Evolutionary conservation across 225 moss, liverwort and hornwort genomes (phyloP).

Genomic region (Marchantia paleacea): DNA sequence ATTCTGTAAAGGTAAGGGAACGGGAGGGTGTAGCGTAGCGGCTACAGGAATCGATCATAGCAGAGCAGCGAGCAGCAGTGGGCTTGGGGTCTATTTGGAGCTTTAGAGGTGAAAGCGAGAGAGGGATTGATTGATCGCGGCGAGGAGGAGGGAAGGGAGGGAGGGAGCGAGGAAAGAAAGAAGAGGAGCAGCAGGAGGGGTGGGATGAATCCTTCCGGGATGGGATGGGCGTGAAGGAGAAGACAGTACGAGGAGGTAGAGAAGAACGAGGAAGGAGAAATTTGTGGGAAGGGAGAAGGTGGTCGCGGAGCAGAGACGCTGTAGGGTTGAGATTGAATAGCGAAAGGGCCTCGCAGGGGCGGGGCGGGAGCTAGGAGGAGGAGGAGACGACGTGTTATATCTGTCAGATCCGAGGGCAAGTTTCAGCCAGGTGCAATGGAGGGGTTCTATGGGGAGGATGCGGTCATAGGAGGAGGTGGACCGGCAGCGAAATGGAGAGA

Average conservation of each 20-base stretch:
- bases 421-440: slow-evolving; percentile 56
- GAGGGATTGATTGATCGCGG: slow-evolving; percentile 2
- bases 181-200: background rate
- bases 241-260: slow-evolving; percentile 14
- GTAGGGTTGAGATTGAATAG: slow-evolving; percentile 10
- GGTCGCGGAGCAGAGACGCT: slow-evolving; percentile 7
- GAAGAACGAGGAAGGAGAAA: slow-evolving; percentile 5
- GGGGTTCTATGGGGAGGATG: slow-evolving; percentile 77
- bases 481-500: slow-evolving; percentile 86
- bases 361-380: background rate
- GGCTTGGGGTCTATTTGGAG: background rate
- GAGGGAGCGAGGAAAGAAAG: background rate
- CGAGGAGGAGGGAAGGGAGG: background rate
- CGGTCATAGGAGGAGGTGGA: slow-evolving; percentile 41
- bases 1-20: background rate
- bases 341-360: background rate
- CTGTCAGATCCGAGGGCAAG: slow-evolving; percentile 6
- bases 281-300: slow-evolving; percentile 1
- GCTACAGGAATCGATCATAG: background rate
- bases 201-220: slow-evolving; percentile 25
- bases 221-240: slow-evolving; percentile 46
- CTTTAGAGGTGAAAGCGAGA: background rate
- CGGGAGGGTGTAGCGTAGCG: slow-evolving; percentile 1
- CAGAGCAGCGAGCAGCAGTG: background rate
- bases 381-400: background rate